Evolutionary conservation across 495 filamentous ascomycete species (phyloP).

Genomic region (Podospora australis): DNA sequence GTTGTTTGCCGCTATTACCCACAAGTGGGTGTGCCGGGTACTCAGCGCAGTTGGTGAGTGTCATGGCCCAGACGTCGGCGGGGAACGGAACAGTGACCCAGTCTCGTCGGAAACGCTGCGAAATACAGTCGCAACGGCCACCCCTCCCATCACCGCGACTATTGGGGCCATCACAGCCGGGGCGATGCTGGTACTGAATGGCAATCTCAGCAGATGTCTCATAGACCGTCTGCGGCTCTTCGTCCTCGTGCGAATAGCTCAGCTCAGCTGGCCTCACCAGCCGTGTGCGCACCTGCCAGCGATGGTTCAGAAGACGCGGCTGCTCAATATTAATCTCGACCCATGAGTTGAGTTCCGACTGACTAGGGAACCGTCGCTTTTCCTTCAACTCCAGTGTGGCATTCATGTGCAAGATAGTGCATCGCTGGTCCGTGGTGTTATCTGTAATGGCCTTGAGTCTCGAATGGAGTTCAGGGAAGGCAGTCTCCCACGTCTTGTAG

Average conservation of each 20-base stretch:
- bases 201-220: conserved; percentile 29
- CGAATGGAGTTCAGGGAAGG: conserved; percentile 39
- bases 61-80: conserved; percentile 41
- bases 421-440: conserved; percentile 30
- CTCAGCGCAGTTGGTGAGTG: conserved; percentile 39
- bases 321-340: conserved; percentile 44
- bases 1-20: conserved; percentile 7
- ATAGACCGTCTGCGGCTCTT: conserved; percentile 23
- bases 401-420: conserved; percentile 49
- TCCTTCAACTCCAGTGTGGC: conserved; percentile 40
- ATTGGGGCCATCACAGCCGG: conserved; percentile 29
- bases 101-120: conserved; percentile 18
- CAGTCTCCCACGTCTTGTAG: conserved; percentile 32
- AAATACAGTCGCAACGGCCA: conserved; percentile 26
- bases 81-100: conserved; percentile 43
- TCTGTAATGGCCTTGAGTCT: conserved; percentile 30
- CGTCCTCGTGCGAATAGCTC: conserved; percentile 22
- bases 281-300: conserved; percentile 44
- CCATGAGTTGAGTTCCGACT: conserved; percentile 43
- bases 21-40: conserved; percentile 31
- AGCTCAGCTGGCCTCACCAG: conserved; percentile 45
- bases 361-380: conserved; percentile 37
- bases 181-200: conserved; percentile 32
- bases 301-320: conserved; percentile 35
- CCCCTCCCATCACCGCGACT: conserved; percentile 28